These are phyloP conservation scores for Boechera stricta DNA, from an alignment of 345 rosid genomes.

Conservation along the genomic window DNA sequence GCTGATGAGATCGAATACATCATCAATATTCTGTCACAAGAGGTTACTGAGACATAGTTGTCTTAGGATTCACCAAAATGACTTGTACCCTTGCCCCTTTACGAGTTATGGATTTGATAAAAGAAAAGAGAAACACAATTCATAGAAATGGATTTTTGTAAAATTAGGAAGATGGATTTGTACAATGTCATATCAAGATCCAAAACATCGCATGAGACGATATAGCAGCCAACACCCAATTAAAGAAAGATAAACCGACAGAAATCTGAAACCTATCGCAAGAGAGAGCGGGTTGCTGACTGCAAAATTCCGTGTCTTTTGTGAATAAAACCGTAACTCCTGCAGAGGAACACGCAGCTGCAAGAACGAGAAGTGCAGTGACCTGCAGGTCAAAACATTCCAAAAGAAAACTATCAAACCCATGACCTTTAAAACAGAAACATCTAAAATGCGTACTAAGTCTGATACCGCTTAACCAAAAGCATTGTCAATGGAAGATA, in stretches of 20 bases:
- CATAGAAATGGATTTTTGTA: background rate
- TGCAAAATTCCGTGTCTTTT: constrained; percentile 74
- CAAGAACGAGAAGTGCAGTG: constrained; percentile 81
- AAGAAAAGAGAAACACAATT: constrained; percentile 9
- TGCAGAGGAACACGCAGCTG: constrained; percentile 91
- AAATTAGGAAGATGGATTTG: constrained; percentile 9
- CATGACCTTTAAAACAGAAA: background rate
- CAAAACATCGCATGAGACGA: constrained; percentile 91
- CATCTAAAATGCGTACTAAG: too few relatives aligned
- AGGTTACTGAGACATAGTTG: constrained; percentile 39
- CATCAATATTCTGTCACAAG: constrained; percentile 43
- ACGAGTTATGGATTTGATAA: constrained; percentile 2
- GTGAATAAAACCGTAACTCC: constrained; percentile 79
- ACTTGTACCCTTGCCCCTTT: constrained; percentile 9
- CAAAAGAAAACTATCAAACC: background rate
- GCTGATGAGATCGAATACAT: constrained; percentile 59
- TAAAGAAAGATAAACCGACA: constrained; percentile 65
- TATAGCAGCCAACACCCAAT: constrained; percentile 70
- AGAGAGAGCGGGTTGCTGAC: constrained; percentile 42
- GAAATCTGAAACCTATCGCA: constrained; percentile 72
- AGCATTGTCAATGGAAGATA: background rate
- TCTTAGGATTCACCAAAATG: constrained; percentile 27
- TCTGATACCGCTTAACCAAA: background rate
- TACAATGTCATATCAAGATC: constrained; percentile 72
- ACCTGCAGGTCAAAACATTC: constrained; percentile 55